phyloP scores from a whole-genome alignment of 257 asterid genomes.

The Asclepias syriaca region DNA sequence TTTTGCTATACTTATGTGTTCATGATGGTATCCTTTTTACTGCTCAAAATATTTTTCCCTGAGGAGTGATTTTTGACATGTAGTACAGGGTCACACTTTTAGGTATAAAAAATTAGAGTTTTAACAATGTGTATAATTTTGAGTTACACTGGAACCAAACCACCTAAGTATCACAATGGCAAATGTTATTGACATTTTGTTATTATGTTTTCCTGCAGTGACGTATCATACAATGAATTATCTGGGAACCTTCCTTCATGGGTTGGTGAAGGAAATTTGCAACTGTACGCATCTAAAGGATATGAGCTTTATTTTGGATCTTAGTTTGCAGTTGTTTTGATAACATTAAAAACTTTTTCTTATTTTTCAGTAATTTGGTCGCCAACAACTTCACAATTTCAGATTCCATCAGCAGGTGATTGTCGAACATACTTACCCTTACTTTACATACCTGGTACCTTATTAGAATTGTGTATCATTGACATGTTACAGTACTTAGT shows the following conservation, averaged over 20 bases:
- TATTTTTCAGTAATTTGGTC: constrained; percentile 52
- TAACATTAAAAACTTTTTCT: constrained; percentile 6
- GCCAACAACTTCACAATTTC: constrained; percentile 60
- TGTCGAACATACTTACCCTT: not conserved
- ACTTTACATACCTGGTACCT: not conserved
- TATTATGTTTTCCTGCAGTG: constrained; percentile 36
- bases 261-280: constrained; percentile 35
- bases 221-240: constrained; percentile 63
- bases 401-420: constrained; percentile 47
- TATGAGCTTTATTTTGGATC: not conserved
- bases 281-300: constrained; percentile 39
- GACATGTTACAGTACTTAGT: not conserved
- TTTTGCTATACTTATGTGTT: not conserved
- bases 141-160: not conserved
- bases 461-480: not conserved
- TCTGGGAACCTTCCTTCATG: constrained; percentile 81
- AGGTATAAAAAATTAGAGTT: not conserved
- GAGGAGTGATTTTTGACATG: not conserved
- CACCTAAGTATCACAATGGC: not conserved
- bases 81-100: not conserved
- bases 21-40: not conserved
- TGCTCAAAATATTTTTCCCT: not conserved
- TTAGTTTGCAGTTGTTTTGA: not conserved
- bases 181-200: not conserved
- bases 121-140: not conserved